A percentile compares a stretch with the other conserved stretches of the same genome.
These are phyloP conservation scores for Arthrinium phaeospermum DNA, from an alignment of 2,329 filamentous ascomycete genomes.

Conservation along the genomic window DNA sequence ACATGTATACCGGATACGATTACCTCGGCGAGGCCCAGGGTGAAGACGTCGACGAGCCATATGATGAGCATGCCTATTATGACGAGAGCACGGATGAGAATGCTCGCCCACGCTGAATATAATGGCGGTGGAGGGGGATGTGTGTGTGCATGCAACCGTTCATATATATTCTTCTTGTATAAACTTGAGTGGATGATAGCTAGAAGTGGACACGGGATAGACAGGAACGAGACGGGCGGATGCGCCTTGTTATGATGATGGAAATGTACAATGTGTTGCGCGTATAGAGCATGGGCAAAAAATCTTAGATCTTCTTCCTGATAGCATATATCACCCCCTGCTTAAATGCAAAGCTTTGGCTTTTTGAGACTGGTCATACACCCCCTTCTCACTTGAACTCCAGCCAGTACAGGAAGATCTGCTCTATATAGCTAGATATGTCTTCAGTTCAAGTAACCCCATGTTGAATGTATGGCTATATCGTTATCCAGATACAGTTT, in stretches of 20 bases:
- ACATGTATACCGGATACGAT: background rate
- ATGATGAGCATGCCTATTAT: background rate
- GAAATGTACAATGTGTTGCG: background rate
- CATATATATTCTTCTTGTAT: background rate
- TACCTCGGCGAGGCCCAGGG: background rate
- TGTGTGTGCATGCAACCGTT: no score
- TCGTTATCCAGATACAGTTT: no score
- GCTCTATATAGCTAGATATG: background rate
- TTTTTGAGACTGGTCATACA: background rate
- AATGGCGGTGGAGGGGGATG: background rate
- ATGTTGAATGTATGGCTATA: no score
- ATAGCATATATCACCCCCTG: background rate
- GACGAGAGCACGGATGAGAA: background rate
- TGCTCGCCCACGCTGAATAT: background rate
- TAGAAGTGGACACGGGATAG: background rate
- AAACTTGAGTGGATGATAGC: background rate
- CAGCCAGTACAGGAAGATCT: background rate
- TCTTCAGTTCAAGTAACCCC: background rate
- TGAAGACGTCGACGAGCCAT: background rate
- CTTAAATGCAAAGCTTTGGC: background rate
- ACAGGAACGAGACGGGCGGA: background rate
- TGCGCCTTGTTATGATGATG: background rate
- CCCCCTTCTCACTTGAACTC: no score
- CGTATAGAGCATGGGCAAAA: background rate
- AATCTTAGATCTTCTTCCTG: background rate